A percentile compares a stretch with the other conserved stretches of the same genome.
These are phyloP conservation scores for Trichoderma sp. DNA, from an alignment of 2,329 filamentous ascomycete species.

Conservation along the genomic window DNA sequence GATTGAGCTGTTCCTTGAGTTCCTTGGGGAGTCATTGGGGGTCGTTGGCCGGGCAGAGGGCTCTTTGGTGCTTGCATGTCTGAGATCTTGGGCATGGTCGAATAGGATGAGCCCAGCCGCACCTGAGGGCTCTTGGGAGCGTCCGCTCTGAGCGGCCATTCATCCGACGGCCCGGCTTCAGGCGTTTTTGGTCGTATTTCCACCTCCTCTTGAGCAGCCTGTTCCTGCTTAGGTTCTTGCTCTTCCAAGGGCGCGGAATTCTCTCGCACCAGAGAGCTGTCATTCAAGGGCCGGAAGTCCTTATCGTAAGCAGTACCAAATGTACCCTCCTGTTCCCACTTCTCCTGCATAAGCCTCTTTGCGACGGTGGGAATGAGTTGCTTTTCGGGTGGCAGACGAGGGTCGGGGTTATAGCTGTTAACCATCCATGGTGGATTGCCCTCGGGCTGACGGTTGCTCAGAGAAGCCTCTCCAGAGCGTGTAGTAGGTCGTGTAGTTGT, in stretches of 20 bases:
- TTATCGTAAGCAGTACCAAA: constrained; percentile 85
- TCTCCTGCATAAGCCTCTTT: constrained; percentile 86
- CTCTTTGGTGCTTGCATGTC: constrained; percentile 40
- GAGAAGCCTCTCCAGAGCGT: constrained; percentile 58
- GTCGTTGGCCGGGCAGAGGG: constrained; percentile 51
- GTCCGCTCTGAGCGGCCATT: constrained; percentile 61
- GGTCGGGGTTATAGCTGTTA: constrained; percentile 93
- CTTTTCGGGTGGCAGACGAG: constrained; percentile 89
- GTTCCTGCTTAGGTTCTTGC: constrained; percentile 24
- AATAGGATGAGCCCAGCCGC: constrained; percentile 56
- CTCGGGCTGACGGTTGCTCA: constrained; percentile 66
- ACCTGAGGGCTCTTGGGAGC: constrained; percentile 52
- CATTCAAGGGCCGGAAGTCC: constrained; percentile 81
- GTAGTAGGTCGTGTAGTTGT: constrained; percentile 63
- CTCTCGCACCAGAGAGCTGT: constrained; percentile 55
- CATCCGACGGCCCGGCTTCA: constrained; percentile 43
- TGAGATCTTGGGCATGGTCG: constrained; percentile 64
- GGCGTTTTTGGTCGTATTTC: constrained; percentile 37
- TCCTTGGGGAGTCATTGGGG: constrained; percentile 46
- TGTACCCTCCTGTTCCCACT: constrained; percentile 91
- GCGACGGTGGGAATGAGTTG: constrained; percentile 95
- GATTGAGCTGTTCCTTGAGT: constrained; percentile 42
- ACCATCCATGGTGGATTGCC: constrained; percentile 96
- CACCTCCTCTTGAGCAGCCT: constrained; percentile 31
- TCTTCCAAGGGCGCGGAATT: constrained; percentile 28